These are phyloP conservation scores for Penicillium macrosclerotiorum DNA, from an alignment of 495 filamentous ascomycete species.

Conservation along the genomic window DNA sequence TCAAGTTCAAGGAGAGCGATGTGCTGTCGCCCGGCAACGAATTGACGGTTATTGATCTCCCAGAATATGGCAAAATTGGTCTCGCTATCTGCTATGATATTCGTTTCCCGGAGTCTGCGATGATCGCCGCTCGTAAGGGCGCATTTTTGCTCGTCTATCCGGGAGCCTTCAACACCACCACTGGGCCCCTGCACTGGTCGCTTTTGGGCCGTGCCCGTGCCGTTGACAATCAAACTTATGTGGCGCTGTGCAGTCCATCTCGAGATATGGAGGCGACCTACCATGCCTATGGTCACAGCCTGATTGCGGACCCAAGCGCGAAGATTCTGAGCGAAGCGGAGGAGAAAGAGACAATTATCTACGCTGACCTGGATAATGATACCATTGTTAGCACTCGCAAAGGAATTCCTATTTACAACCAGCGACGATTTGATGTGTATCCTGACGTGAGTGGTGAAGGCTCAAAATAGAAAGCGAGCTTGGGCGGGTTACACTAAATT, in stretches of 20 bases:
- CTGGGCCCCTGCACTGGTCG: constrained; percentile 88
- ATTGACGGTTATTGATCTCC: constrained; percentile 76
- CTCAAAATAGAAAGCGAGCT: constrained; percentile 12
- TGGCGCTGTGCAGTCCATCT: constrained; percentile 88
- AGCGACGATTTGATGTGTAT: constrained; percentile 95
- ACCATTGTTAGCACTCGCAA: constrained; percentile 75
- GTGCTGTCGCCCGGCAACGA: constrained; percentile 80
- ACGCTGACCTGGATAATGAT: constrained; percentile 68
- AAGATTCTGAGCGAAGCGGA: constrained; percentile 69
- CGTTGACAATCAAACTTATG: constrained; percentile 93
- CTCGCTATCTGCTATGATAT: constrained; percentile 97
- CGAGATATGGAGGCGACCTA: constrained; percentile 76
- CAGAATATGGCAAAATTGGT: constrained; percentile 80
- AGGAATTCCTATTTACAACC: constrained; percentile 78
- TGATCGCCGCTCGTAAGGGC: constrained; percentile 78
- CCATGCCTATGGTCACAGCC: constrained; percentile 86
- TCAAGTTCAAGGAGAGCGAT: constrained; percentile 86
- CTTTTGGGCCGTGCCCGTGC: constrained; percentile 80
- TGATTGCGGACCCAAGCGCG: constrained; percentile 89
- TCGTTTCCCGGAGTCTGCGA: constrained; percentile 92
- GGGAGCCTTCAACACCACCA: constrained; percentile 93
- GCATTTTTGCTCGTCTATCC: constrained; percentile 88
- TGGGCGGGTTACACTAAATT: no score
- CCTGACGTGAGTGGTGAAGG: constrained; percentile 68
- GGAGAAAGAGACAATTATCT: constrained; percentile 72